These are phyloP conservation scores for Aspergillus caelatus DNA, from an alignment of 2,329 filamentous ascomycete genomes.

Conservation along the genomic window DNA sequence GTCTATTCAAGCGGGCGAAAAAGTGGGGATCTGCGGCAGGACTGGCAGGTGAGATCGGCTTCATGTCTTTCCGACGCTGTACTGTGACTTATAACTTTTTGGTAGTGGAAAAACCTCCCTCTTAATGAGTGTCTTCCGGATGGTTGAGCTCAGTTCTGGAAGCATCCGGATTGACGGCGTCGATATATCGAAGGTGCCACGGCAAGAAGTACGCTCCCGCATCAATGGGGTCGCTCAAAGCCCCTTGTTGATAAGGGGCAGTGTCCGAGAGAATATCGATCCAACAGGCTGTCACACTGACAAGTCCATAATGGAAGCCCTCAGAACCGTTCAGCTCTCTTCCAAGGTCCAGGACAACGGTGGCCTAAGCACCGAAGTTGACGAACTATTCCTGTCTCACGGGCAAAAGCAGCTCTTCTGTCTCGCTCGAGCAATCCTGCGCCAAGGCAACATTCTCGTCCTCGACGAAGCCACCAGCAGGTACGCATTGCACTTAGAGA, in stretches of 20 bases:
- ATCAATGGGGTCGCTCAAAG: constrained; percentile 51
- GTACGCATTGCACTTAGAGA: not conserved
- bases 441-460: constrained; percentile 47
- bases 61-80: not conserved
- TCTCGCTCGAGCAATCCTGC: constrained; percentile 61
- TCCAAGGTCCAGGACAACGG: constrained; percentile 42
- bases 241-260: constrained; percentile 46
- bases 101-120: constrained; percentile 48
- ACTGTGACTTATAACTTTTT: constrained; percentile 1
- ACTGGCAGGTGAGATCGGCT: constrained; percentile 37
- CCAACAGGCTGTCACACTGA: constrained; percentile 37
- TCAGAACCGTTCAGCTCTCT: constrained; percentile 43
- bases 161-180: constrained; percentile 47
- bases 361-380: constrained; percentile 47
- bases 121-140: constrained; percentile 45
- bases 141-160: constrained; percentile 45
- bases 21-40: constrained; percentile 46
- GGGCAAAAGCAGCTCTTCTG: constrained; percentile 69
- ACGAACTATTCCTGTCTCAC: constrained; percentile 54
- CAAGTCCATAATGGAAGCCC: constrained; percentile 37
- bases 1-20: constrained; percentile 45
- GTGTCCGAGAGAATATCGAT: constrained; percentile 43
- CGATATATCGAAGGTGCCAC: constrained; percentile 43
- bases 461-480: constrained; percentile 44
- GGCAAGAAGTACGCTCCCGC: constrained; percentile 42